Evolutionary conservation across 352 stramenopile genomes (phyloP), one percentile per base, ranked within the genome.

Genomic region (Lagenidium sp.): DNA sequence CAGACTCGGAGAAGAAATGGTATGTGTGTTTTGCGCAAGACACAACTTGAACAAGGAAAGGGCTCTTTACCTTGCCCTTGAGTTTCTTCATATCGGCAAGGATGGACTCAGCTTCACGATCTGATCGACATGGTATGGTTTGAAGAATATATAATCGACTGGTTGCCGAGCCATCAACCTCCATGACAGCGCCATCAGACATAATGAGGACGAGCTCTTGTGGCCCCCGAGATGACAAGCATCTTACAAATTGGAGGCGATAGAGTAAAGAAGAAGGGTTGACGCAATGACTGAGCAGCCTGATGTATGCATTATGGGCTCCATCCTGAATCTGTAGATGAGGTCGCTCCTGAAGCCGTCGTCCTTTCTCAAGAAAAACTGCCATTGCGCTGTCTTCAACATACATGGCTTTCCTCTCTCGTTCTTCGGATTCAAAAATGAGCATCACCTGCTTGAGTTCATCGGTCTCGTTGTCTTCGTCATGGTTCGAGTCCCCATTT

Each of bases 1-100:
- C 75, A 12, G 63, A 70, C 22, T 79, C 62, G 4, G 71, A 60
- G 21, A 87, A 87, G 25, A 70, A 57, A 44, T 87, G 75, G 47
- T 71, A 87, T 19, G 41, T 68, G 36, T 84, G 69, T 25, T 68
- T 76, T 22, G 66, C 55, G 3, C 60, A 50, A 1, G 51, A 57
- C 4, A 28, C 26, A 4, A 81, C 38, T 8, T 47, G 29, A 1
- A 34, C 53, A 6, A 85, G 58, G 37, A 77, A 83, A 4, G 51
- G 55, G 26, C 52, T 82, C 21, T 18, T 41, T 3, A 83, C 12
- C 1, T 47, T 57, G 29, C 69, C 55, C 21, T 72, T 48, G n/a
- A 82, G 34, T 0, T 19, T n/a, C 15, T 50, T 67, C 4, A 58
- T 41, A 41, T 82, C 64, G 4, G 52, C 29, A 18, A 70, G 64